These are phyloP conservation scores for Sugiyamaella novakii DNA, from an alignment of 1,139 yeast species.

Conservation along the genomic window DNA sequence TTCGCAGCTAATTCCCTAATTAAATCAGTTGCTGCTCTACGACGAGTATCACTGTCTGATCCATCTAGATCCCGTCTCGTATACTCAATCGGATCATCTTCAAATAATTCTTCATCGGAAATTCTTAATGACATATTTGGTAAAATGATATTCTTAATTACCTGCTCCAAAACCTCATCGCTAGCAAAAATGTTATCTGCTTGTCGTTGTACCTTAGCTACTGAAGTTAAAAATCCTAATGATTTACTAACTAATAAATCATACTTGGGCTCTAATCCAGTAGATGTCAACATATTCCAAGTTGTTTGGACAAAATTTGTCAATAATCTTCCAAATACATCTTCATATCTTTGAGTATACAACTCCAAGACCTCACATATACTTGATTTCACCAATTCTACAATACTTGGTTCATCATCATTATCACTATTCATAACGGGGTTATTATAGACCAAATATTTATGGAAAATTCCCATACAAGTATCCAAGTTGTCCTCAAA, in stretches of 20 bases:
- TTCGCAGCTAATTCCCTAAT: conserved; percentile 82
- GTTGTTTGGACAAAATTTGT: conserved; percentile 77
- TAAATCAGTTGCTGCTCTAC: conserved; percentile 90
- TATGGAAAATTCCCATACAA: conserved; percentile 81
- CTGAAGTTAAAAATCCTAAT: conserved; percentile 78
- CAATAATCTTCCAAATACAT: conserved; percentile 76
- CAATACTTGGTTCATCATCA: conserved; percentile 71
- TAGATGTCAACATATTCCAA: conserved; percentile 73
- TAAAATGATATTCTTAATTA: conserved; percentile 78
- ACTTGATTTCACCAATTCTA: conserved; percentile 76
- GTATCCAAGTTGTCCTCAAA: conserved; percentile 84
- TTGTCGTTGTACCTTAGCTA: conserved; percentile 69
- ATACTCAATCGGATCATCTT: conserved; percentile 94
- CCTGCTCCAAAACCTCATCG: conserved; percentile 69
- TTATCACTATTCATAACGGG: conserved; percentile 56
- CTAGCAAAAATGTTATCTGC: conserved; percentile 59
- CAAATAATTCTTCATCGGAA: conserved; percentile 87
- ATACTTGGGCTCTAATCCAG: conserved; percentile 72
- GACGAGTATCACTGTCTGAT: conserved; percentile 87
- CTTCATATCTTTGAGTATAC: conserved; percentile 89
- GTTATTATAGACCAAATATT: conserved; percentile 67
- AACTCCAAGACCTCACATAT: conserved; percentile 83
- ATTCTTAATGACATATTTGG: conserved; percentile 83
- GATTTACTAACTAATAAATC: conserved; percentile 85
- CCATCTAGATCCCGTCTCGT: conserved; percentile 94